phyloP scores from a whole-genome alignment of 2,329 filamentous ascomycete species.

The Shiraia sp. region DNA sequence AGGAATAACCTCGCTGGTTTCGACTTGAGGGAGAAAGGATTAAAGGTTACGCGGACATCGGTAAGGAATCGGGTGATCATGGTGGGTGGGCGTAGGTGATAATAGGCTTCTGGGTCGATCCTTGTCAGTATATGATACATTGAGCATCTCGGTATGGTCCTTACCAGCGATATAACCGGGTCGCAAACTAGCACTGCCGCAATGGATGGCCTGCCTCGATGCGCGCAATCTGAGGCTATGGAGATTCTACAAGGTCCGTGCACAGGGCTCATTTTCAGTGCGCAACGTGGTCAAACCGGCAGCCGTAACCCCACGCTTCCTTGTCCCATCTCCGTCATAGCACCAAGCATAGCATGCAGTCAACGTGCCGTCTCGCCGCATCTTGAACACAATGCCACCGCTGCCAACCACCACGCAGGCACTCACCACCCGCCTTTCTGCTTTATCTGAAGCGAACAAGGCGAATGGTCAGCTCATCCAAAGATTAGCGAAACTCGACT shows the following conservation, averaged over 20 bases:
- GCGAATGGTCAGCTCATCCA: constrained; percentile 59
- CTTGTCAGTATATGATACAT: not conserved
- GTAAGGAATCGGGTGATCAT: constrained; percentile 91
- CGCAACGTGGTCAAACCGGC: constrained; percentile 16
- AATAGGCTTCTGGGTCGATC: not conserved
- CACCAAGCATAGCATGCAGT: constrained; percentile 19
- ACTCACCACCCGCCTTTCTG: constrained; percentile 54
- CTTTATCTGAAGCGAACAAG: constrained; percentile 59
- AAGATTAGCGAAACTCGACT: constrained; percentile 63
- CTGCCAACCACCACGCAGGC: constrained; percentile 39
- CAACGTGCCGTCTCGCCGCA: constrained; percentile 29
- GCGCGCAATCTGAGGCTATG: too few relatives aligned
- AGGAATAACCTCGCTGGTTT: constrained; percentile 89
- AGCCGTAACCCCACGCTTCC: too few relatives aligned
- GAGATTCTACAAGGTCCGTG: constrained; percentile 25
- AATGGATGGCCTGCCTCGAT: not conserved
- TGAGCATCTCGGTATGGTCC: not conserved
- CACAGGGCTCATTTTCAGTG: constrained; percentile 14
- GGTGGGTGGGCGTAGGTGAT: constrained; percentile 28
- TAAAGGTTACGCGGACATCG: constrained; percentile 83
- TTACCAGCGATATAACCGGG: not conserved
- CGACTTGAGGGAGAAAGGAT: constrained; percentile 80
- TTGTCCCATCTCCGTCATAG: constrained; percentile 40
- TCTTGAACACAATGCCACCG: constrained; percentile 37
- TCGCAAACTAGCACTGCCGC: constrained; percentile 6